Evolutionary conservation across 2,329 filamentous ascomycete species (phyloP).

Genomic region (Stagonosporopsis rhizophila): DNA sequence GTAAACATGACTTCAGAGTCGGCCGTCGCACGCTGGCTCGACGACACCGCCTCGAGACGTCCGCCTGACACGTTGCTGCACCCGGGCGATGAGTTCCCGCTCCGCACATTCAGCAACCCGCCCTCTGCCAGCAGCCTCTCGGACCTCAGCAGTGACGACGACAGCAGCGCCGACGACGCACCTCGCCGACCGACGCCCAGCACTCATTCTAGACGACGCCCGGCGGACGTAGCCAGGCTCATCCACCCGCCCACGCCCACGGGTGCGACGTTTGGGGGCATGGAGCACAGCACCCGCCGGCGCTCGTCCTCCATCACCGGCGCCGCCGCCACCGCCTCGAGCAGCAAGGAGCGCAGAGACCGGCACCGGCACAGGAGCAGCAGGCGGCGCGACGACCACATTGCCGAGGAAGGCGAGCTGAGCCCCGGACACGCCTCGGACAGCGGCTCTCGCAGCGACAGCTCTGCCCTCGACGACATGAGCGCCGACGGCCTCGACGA

Average conservation of each 20-base stretch:
- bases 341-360: conserved; percentile 31
- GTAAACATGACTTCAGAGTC: conserved; percentile 27
- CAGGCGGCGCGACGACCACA: conserved; percentile 40
- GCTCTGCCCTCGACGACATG: conserved; percentile 62
- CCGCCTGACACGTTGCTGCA: conserved; percentile 37
- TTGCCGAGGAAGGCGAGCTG: conserved; percentile 45
- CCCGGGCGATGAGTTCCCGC: conserved; percentile 48
- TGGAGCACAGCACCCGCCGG: conserved; percentile 34
- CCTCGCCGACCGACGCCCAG: background rate
- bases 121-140: conserved; percentile 40
- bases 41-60: conserved; percentile 35
- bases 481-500: conserved; percentile 76
- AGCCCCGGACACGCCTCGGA: conserved; percentile 39
- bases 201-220: conserved; percentile 9
- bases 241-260: conserved; percentile 43
- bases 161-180: conserved; percentile 12
- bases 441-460: conserved; percentile 46
- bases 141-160: conserved; percentile 31
- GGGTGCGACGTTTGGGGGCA: conserved; percentile 23
- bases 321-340: conserved; percentile 30
- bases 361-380: conserved; percentile 35
- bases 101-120: conserved; percentile 44
- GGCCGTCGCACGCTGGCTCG: conserved; percentile 44
- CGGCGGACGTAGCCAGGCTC: conserved; percentile 31
- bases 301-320: conserved; percentile 47